phyloP scores from a whole-genome alignment of 2,329 filamentous ascomycete species.

The Lizonia empirigonia region DNA sequence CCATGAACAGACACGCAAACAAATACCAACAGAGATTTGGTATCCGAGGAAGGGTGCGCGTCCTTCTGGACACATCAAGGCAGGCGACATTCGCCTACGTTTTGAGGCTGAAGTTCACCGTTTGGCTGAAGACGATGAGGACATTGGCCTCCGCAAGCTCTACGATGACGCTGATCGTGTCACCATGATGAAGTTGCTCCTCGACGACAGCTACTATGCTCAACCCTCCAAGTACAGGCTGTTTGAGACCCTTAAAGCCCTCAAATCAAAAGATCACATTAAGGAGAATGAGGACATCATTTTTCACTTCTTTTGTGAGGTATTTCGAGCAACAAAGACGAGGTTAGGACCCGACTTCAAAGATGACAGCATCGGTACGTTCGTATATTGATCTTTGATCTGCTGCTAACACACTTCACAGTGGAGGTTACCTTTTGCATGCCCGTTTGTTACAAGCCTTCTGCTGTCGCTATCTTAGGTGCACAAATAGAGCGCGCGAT shows the following conservation, averaged over 20 bases:
- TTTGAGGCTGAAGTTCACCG: constrained; percentile 16
- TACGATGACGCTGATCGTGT: background rate
- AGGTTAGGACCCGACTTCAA: background rate
- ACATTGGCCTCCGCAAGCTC: background rate
- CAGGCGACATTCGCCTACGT: constrained; percentile 3
- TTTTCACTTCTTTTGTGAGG: constrained; percentile 6
- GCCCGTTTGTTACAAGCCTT: constrained; percentile 18
- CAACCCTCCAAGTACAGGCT: background rate
- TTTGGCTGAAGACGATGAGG: background rate
- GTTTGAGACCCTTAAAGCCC: background rate
- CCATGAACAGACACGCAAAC: background rate
- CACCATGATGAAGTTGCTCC: constrained; percentile 13
- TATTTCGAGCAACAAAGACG: constrained; percentile 1
- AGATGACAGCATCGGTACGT: constrained; percentile 1
- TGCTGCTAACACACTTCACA: background rate
- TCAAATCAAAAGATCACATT: constrained; percentile 7
- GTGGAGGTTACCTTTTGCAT: constrained; percentile 21
- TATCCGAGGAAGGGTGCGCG: constrained; percentile 2
- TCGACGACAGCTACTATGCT: constrained; percentile 8
- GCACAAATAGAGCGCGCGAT: constrained; percentile 16
- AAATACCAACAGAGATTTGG: constrained; percentile 19
- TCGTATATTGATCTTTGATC: too few relatives aligned
- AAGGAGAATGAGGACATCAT: constrained; percentile 10
- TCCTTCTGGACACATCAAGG: background rate
- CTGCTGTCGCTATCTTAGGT: constrained; percentile 10